phyloP scores from a whole-genome alignment of 768 basidiomycete species.

The Russula foetens region DNA sequence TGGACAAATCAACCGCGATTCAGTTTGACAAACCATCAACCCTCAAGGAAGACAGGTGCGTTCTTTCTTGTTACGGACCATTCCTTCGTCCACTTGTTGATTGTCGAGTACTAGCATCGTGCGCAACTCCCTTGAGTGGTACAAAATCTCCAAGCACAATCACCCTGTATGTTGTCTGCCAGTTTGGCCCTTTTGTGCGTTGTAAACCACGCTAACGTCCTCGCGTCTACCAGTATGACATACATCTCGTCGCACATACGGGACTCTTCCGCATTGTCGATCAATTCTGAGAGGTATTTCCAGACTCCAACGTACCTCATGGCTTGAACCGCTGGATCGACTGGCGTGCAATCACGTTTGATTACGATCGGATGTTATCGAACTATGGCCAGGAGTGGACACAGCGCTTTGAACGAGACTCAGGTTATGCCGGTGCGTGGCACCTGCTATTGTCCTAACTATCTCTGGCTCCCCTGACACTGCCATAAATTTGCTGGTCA shows the following conservation, averaged over 20 bases:
- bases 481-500: too few species aligned
- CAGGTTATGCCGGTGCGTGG: conserved; percentile 12
- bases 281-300: conserved; percentile 17
- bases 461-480: conserved; percentile 3
- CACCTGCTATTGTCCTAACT: conserved; percentile 14
- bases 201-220: neutral
- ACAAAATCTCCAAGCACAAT: conserved; percentile 16
- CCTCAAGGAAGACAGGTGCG: conserved; percentile 66
- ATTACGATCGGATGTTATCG: conserved; percentile 6
- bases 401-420: conserved; percentile 14
- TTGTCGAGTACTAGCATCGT: conserved; percentile 8
- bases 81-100: neutral
- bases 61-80: conserved; percentile 39
- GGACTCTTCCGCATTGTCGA: conserved; percentile 17
- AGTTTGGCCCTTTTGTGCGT: neutral
- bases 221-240: conserved; percentile 5
- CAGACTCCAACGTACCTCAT: conserved; percentile 12
- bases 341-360: conserved; percentile 16
- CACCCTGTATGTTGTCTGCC: conserved; percentile 3
- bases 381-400: conserved; percentile 16
- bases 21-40: conserved; percentile 87
- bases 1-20: conserved; percentile 81
- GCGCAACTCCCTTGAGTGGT: conserved; percentile 17
- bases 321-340: conserved; percentile 17
- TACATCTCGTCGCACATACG: conserved; percentile 16